Percentiles rank a stretch among this genome's conserved stretches.
Evolutionary conservation across 345 rosid species (phyloP).

Genomic region (Lenwebbia sp.): DNA sequence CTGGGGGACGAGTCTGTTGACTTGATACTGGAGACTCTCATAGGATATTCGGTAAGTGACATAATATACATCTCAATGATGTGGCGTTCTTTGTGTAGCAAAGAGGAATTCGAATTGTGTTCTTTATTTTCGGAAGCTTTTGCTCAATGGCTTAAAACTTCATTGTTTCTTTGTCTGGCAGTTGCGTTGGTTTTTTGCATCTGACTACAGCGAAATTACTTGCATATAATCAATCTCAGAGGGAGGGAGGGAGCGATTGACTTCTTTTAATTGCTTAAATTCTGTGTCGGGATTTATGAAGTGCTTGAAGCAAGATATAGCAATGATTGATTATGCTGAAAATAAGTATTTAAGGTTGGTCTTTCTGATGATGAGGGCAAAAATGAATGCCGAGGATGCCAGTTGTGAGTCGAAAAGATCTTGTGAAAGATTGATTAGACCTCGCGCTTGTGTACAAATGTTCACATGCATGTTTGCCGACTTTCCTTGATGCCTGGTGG

Average conservation of each 20-base stretch:
- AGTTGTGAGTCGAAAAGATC: background rate
- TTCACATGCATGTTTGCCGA: background rate
- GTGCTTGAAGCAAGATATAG: background rate
- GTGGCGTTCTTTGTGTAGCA: background rate
- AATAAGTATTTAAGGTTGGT: background rate
- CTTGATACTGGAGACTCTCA: conserved; percentile 58
- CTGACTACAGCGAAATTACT: background rate
- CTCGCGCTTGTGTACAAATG: background rate
- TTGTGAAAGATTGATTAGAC: background rate
- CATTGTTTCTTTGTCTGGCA: background rate
- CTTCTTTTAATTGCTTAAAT: background rate
- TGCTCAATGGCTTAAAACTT: background rate
- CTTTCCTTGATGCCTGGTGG: background rate
- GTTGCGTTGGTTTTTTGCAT: background rate
- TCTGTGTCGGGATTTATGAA: background rate
- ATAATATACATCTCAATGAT: background rate
- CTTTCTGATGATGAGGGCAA: background rate
- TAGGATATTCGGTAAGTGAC: conserved; percentile 36
- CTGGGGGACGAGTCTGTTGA: conserved; percentile 66
- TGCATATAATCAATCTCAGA: background rate
- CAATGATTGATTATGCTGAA: background rate
- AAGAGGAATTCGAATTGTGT: background rate
- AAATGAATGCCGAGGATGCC: background rate
- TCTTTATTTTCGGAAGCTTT: background rate
- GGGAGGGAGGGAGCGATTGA: background rate